Evolutionary conservation across 805 yeast genomes (phyloP).

Genomic region (Ogataea saltuana): DNA sequence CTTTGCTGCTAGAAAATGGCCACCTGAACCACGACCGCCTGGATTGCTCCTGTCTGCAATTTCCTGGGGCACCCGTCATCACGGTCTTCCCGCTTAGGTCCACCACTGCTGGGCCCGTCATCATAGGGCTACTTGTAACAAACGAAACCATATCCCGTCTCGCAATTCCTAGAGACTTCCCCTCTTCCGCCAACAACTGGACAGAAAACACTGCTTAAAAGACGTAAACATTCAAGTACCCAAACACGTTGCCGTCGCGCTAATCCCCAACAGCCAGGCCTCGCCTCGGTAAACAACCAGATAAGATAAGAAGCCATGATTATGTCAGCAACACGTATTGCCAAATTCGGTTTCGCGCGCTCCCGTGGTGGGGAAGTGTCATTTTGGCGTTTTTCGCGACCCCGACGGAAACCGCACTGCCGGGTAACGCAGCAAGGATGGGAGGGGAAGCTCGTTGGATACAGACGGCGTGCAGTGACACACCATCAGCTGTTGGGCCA

Average conservation of each 20-base stretch:
- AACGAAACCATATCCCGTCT: slow-evolving; percentile 3
- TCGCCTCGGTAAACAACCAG: slow-evolving; percentile 4
- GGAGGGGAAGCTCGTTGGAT: too few species aligned
- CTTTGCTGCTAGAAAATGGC: slow-evolving; percentile 19
- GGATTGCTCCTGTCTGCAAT: slow-evolving; percentile 1
- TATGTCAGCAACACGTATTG: slow-evolving; percentile 6
- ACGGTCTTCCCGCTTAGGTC: slow-evolving; percentile 4
- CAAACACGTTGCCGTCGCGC: slow-evolving; percentile 10
- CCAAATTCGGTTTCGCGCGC: background rate
- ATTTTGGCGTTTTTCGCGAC: too few species aligned
- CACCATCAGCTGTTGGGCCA: too few species aligned
- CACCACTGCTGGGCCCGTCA: slow-evolving; percentile 9
- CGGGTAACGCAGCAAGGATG: slow-evolving; percentile 4
- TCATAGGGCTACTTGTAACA: background rate
- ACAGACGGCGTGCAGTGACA: too few species aligned
- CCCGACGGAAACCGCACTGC: slow-evolving; percentile 6
- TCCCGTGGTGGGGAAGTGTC: background rate
- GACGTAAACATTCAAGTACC: background rate
- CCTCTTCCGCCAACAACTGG: background rate
- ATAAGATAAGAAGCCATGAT: slow-evolving; percentile 4
- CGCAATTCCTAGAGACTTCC: background rate
- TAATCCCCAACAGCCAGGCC: slow-evolving; percentile 1
- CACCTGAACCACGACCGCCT: slow-evolving; percentile 23
- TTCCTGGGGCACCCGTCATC: slow-evolving; percentile 14
- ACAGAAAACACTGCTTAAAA: background rate